Conservation (phyloP, 2,329 filamentous ascomycete genomes). For the Cladophialophora immunda region DNA sequence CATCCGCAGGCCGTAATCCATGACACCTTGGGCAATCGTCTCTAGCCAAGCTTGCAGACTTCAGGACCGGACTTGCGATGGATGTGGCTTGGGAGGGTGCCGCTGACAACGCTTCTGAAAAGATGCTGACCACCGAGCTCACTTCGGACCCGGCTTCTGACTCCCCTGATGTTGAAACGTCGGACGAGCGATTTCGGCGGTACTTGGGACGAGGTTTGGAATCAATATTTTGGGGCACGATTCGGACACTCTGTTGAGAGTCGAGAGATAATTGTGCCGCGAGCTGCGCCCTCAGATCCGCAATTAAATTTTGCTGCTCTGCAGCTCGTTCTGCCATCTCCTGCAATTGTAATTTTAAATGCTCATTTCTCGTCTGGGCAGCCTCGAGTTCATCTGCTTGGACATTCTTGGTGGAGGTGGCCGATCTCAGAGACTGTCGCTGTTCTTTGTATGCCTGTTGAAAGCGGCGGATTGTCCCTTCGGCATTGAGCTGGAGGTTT, state of each 20-base stretch:
- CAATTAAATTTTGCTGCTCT: conserved; percentile 66
- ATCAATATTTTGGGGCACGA: conserved; percentile 38
- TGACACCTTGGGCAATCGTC: conserved; percentile 53
- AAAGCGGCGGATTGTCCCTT: conserved; percentile 62
- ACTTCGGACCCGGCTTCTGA: conserved; percentile 69
- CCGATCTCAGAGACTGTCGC: conserved; percentile 59
- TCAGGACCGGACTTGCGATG: conserved; percentile 30
- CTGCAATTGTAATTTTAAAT: conserved; percentile 69
- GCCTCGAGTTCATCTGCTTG: conserved; percentile 70
- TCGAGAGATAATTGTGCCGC: conserved; percentile 42
- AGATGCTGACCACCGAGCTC: conserved; percentile 59
- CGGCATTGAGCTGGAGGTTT: conserved; percentile 65
- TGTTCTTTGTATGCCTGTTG: conserved; percentile 66
- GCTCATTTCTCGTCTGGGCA: conserved; percentile 63
- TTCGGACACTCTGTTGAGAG: conserved; percentile 41
- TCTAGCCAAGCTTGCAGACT: conserved; percentile 31
- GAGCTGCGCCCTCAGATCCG: conserved; percentile 59
- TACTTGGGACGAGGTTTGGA: conserved; percentile 42
- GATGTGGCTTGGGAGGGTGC: conserved; percentile 34
- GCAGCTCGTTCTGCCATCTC: conserved; percentile 64
- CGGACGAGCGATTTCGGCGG: conserved; percentile 50
- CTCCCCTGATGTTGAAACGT: conserved; percentile 58
- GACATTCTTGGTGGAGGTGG: conserved; percentile 63
- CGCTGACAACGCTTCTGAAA: conserved; percentile 49
- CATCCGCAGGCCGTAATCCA: conserved; percentile 53